Base-by-base conservation (phyloP, 331 rosid genomes). In the Arachis monticola region DNA sequence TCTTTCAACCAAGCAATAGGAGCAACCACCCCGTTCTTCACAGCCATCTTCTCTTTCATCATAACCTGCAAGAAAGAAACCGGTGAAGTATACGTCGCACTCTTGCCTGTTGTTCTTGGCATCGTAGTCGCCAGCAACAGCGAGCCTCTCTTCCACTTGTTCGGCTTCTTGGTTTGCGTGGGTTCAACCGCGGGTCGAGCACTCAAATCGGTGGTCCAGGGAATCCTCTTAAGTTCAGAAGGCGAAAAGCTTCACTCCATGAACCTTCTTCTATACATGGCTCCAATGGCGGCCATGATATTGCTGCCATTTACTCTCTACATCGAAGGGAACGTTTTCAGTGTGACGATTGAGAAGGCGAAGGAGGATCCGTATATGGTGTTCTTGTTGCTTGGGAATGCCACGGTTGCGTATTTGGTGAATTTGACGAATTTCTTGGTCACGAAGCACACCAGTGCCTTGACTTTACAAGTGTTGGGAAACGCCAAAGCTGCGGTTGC, bases 1-100 rank as follows among this genome's bases (percentile, higher is more conserved):
- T 95, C 99, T 0, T 92, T 95, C 60, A 95, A 92, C 86, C 99
- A 95, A 52, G 98, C 99, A 0, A 86, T 95, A 47, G 98, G 99
- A 7, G 97, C 99, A 2, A 95, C 99, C 0, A 91, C 98, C 0
- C 99, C 99, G 2, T 95, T 92, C 53, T 95, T 95, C 84, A 95
- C 99, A 0, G 99, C 98, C 0, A 76, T 95, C 12, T 89, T 95
- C 46, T 93, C 99, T 0, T 95, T 84, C 64, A 2, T 92, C 2
- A 87, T 95, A 14, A 95, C 92, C 7, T 92, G 97, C 46, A 92
- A 88, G 76, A 92, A 87, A 6, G 99, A 95, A 50, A 76, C 96
- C 1, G 97, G 69, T 0, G 94, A 84, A 81, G 97, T 90, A 5
- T 95, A 95, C 75, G 67, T 83, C 6, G 98, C 99, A 1, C 84